Evolutionary conservation across 192 early-diverging fungal genomes (phyloP), one percentile per base, ranked within the genome.

Genomic region (Dimargaris verticillata): DNA sequence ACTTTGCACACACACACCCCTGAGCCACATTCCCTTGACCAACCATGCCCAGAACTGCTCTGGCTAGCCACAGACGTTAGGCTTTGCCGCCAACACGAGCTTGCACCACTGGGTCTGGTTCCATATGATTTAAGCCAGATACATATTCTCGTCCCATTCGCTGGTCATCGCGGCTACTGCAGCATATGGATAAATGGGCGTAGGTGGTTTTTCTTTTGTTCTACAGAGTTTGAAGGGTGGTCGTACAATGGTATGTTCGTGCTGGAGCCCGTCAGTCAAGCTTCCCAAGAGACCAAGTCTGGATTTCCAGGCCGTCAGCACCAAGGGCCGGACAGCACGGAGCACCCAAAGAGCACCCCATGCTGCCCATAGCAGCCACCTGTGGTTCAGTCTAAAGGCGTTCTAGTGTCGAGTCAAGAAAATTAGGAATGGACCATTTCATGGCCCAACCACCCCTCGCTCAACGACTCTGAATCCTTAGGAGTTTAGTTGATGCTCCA

Each of bases 241-340:
- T 22, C 1, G 22, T 4, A 48, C 18, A 2, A 5, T 20, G 17
- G 47, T 48, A 48, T 48, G 47, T 48, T 48, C 18, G 47, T 48
- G 22, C 47, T 48, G 47, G 47, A 48, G 47, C 47, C 47, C 47
- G 47, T 48, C 47, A 48, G 22, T 20, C 22, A 48, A 20, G 22
- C 22, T 20, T 48, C 9, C 18, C 47, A 4, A 48, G 17, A 20
- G 47, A 22, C 9, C 22, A 48, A 20, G 22, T 48, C 47, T 48
- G 9, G 47, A 48, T 48, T 48, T 48, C 47, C 47, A 48, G 47
- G 47, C 47, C 47, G 47, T 48, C 47, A 48, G 47, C 47, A 48
- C 47, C 4, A 20, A 48, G 47, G 18, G 4, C 18, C 18, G 47
- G 2, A 20, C 45, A 13, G 12, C 45, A 13, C 45, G 17, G 18